These are phyloP conservation scores for Aspergillus egyptiacus DNA, from an alignment of 495 filamentous ascomycete genomes.

Conservation along the genomic window DNA sequence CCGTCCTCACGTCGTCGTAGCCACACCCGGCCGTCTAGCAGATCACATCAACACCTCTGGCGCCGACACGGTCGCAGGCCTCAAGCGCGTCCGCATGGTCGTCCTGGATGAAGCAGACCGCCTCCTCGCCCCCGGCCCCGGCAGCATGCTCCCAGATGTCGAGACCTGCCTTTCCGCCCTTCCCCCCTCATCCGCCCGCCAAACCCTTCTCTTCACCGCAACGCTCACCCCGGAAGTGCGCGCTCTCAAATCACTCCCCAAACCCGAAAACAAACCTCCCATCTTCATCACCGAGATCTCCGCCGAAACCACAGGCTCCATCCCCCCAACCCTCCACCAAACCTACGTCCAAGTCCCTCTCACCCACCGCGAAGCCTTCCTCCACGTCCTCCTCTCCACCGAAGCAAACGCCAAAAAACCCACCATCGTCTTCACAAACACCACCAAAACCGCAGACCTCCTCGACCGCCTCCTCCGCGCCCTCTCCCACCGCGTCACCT, in stretches of 20 bases:
- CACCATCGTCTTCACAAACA: constrained; percentile 91
- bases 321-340: constrained; percentile 76
- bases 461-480: constrained; percentile 79
- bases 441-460: constrained; percentile 79
- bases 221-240: constrained; percentile 92
- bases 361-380: constrained; percentile 86
- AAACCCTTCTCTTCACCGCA: constrained; percentile 94
- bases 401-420: constrained; percentile 65
- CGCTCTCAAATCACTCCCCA: constrained; percentile 68
- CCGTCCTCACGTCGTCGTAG: constrained; percentile 86
- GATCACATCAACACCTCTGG: constrained; percentile 91
- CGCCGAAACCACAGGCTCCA: constrained; percentile 55
- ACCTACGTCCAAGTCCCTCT: constrained; percentile 81
- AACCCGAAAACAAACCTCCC: constrained; percentile 59
- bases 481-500: constrained; percentile 83
- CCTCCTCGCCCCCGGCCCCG: constrained; percentile 65
- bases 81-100: constrained; percentile 72
- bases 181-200: constrained; percentile 64
- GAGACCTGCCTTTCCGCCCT: constrained; percentile 78
- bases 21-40: constrained; percentile 87
- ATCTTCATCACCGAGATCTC: constrained; percentile 86
- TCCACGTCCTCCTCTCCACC: constrained; percentile 84
- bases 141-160: constrained; percentile 89
- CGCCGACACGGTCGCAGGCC: constrained; percentile 75
- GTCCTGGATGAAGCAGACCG: constrained; percentile 97